Evolutionary conservation across 1,139 yeast genomes (phyloP).

Genomic region (Suhomyces panamericanus): DNA sequence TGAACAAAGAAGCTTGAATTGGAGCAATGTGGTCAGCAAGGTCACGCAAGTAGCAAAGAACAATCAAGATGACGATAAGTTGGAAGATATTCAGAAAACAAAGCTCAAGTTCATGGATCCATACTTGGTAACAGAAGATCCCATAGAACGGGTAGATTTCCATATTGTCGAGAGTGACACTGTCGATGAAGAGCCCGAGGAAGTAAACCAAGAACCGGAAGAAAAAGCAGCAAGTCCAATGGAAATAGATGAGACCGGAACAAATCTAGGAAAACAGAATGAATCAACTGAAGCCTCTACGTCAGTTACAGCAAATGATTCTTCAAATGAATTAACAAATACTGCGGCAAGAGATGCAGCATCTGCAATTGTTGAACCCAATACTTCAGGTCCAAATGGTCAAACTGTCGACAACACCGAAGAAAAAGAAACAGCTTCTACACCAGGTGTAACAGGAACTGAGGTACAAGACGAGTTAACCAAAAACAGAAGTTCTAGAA

Average conservation of each 20-base stretch:
- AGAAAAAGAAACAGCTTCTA: too few species aligned
- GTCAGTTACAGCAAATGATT: too few species aligned
- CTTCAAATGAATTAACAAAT: too few species aligned
- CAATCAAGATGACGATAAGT: constrained; percentile 31
- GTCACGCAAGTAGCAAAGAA: constrained; percentile 32
- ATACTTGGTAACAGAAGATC: constrained; percentile 48
- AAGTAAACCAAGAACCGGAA: constrained; percentile 10
- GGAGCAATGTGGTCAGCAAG: constrained; percentile 30
- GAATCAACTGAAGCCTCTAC: too few species aligned
- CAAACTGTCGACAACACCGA: neutral
- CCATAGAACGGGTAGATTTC: constrained; percentile 45
- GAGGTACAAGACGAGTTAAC: constrained; percentile 3
- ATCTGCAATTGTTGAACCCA: too few species aligned
- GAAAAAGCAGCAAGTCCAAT: constrained; percentile 12
- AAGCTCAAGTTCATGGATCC: constrained; percentile 47
- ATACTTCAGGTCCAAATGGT: neutral
- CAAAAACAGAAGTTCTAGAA: constrained; percentile 26
- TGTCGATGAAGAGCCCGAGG: constrained; percentile 9
- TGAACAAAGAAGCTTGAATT: constrained; percentile 15
- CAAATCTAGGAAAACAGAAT: too few species aligned
- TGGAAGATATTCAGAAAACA: constrained; percentile 36
- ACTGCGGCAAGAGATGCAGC: too few species aligned
- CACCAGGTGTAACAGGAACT: constrained; percentile 13
- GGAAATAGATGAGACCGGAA: neutral
- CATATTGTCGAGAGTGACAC: constrained; percentile 11